These are phyloP conservation scores for Mediolabrus comicus DNA, from an alignment of 108 stramenopile species.

Conservation along the genomic window DNA sequence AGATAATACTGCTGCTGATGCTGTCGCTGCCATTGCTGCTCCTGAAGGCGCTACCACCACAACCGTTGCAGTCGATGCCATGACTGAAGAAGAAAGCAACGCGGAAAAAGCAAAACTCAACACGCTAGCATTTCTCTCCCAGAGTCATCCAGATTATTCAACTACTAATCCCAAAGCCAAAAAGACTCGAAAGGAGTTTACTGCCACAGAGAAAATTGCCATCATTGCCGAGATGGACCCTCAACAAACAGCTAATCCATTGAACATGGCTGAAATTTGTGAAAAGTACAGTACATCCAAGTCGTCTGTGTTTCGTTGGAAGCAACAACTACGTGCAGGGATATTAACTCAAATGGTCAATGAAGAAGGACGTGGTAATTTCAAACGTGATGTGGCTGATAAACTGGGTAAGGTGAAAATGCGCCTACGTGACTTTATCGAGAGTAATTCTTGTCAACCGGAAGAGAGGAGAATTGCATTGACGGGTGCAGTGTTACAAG, in stretches of 20 bases:
- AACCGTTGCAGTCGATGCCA: neutral
- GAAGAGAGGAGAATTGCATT: neutral
- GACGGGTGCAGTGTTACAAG: conserved; percentile 12
- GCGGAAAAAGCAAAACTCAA: neutral
- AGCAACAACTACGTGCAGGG: conserved; percentile 16
- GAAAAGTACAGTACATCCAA: conserved; percentile 28
- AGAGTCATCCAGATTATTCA: neutral
- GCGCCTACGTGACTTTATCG: conserved; percentile 13
- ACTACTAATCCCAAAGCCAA: neutral
- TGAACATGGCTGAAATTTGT: conserved; percentile 28
- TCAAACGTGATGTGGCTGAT: conserved; percentile 29
- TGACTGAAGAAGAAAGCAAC: neutral
- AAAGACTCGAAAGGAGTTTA: conserved; percentile 33
- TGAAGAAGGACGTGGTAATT: neutral
- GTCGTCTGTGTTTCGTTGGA: conserved; percentile 35
- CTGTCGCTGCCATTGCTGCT: neutral
- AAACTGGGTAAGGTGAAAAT: conserved; percentile 11
- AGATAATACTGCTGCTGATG: no score
- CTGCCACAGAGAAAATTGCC: conserved; percentile 19
- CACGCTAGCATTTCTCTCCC: neutral
- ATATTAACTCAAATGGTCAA: conserved; percentile 8
- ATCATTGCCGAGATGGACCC: conserved; percentile 23
- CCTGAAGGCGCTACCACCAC: neutral
- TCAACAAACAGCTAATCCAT: neutral
- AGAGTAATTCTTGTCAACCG: neutral